Conservation (phyloP, 371 early-diverging fungal genomes). For the Conidiobolus incongruus region DNA sequence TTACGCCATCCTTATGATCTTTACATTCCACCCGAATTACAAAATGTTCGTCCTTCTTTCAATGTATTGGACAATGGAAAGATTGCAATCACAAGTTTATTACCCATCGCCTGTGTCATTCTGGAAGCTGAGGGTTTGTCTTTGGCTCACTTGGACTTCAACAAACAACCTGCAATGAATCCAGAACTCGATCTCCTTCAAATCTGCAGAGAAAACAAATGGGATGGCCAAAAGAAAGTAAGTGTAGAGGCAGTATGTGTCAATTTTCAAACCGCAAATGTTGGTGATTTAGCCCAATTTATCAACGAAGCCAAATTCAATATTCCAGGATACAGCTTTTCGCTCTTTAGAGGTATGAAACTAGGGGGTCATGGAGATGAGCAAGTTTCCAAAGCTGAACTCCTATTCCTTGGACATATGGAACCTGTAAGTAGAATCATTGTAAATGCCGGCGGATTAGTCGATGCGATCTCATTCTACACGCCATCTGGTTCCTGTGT, state of each 20-base stretch:
- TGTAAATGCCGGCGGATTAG: slow-evolving; percentile 17
- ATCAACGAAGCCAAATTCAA: too few relatives aligned
- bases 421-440: slow-evolving; percentile 9
- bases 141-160: not conserved
- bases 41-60: slow-evolving; percentile 1
- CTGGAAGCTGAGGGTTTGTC: not conserved
- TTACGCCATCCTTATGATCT: slow-evolving; percentile 27
- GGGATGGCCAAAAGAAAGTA: too few relatives aligned
- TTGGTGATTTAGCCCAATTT: too few relatives aligned
- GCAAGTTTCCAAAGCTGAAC: not conserved
- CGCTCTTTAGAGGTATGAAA: too few relatives aligned
- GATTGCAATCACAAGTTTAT: not conserved
- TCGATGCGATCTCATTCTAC: slow-evolving; percentile 22
- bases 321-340: too few relatives aligned
- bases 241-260: too few relatives aligned
- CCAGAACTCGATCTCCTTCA: too few relatives aligned
- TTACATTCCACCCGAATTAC: slow-evolving; percentile 5
- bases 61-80: not conserved
- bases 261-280: too few relatives aligned
- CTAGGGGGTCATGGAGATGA: too few relatives aligned
- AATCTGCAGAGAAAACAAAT: too few relatives aligned
- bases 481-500: slow-evolving; percentile 16
- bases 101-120: not conserved
- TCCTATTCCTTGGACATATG: not conserved
- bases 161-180: not conserved